Base-by-base conservation (phyloP, 208 protist species). In the Wallacemonas collosoma region DNA sequence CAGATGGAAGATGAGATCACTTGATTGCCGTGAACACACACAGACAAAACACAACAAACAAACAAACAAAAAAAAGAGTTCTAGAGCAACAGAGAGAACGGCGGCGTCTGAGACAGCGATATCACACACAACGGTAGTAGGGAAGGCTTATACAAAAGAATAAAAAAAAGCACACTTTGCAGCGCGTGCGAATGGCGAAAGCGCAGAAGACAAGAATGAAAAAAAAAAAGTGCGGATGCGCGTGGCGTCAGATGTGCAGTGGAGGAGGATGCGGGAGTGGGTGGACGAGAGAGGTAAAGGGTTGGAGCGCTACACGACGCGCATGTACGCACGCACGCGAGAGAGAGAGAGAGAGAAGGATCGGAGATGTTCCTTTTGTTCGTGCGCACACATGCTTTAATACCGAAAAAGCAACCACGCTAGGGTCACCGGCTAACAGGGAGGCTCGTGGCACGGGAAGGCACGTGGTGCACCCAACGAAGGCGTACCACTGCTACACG, bases 121-220 rank as follows among this genome's bases (percentile, higher is more conserved):
- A 11, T 14, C 36, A 47, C 36, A 66, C 36, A 26, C 36, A 66
- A 26, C 26, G 26, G 26, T 26, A 26, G 38, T 14, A 39, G 8
- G 6, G 61, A 40, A 71, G 41, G 71, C n/a, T 58, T 41, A 70
- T 64, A 62, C 40, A 69, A 63, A 76, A 12, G 66, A 56, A 76
- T 39, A 65, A 67, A 76, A 50, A 36, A 43, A 48, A 66, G 17
- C 35, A 45, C 15, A 66, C 26, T 26, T 26, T 26, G 26, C 26
- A 26, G 26, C 26, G 26, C 26, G 26, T 26, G 26, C 26, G 26
- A 26, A 26, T 26, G 0, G 26, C 26, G 26, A 26, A 26, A 26
- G 26, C 26, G 26, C 26, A 26, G 26, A 43, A 66, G 40, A 66
- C 36, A 66, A 66, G 7, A 38, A 66, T 39, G 43, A 66, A 8